Conservation (phyloP, 2,329 filamentous ascomycete genomes). For the Chrysoporthe deuterocubensis region DNA sequence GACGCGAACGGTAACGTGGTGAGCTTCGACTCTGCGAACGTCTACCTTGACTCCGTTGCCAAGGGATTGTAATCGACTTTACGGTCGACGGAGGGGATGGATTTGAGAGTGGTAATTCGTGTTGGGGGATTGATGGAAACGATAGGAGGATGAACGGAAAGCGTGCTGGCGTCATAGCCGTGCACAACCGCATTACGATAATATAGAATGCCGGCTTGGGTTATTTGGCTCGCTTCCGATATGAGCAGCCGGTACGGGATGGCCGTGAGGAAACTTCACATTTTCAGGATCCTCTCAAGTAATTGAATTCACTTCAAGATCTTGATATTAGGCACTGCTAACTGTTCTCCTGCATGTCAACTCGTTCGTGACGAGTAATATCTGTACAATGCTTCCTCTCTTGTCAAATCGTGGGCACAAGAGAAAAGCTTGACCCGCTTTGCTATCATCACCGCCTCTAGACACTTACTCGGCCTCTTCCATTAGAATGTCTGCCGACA, state of each 20-base stretch:
- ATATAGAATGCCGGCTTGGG: no score
- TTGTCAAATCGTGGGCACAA: no score
- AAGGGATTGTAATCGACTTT: slow-evolving; percentile 41
- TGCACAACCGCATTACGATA: no score
- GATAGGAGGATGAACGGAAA: not conserved
- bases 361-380: not conserved
- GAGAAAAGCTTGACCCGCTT: not conserved
- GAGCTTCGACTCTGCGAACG: slow-evolving; percentile 47
- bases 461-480: not conserved
- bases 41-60: slow-evolving; percentile 46
- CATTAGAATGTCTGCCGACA: no score
- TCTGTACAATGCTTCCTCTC: not conserved
- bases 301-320: not conserved
- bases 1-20: slow-evolving; percentile 50
- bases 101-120: not conserved
- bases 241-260: no score
- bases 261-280: not conserved
- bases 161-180: no score
- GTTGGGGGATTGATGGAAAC: not conserved
- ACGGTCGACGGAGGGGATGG: not conserved
- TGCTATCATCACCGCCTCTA: not conserved
- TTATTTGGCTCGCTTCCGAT: no score
- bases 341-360: not conserved
- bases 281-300: not conserved
- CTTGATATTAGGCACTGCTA: not conserved